Percentiles rank a stretch among this genome's conserved stretches.
Evolutionary conservation across 495 filamentous ascomycete species (phyloP).

Genomic region (Glonium stellatum): DNA sequence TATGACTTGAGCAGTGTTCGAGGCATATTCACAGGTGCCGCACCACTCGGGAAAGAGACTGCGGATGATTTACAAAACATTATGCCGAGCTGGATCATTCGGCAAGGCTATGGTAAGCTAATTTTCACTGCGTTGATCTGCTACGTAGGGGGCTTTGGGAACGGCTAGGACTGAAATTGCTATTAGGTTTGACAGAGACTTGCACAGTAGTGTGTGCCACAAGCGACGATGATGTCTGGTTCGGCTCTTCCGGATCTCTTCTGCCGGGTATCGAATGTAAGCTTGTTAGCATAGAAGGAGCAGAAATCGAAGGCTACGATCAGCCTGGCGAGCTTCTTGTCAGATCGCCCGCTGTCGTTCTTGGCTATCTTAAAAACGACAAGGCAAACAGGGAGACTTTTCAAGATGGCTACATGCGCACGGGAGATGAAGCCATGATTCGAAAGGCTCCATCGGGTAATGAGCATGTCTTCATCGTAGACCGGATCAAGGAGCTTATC

Average conservation of each 20-base stretch:
- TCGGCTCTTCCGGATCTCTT: conserved; percentile 68
- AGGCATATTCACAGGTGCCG: conserved; percentile 70
- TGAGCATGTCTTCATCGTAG: conserved; percentile 78
- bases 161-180: neutral
- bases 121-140: neutral
- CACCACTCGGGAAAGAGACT: conserved; percentile 74
- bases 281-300: conserved; percentile 64
- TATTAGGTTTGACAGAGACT: conserved; percentile 70
- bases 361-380: conserved; percentile 82
- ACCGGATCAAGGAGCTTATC: conserved; percentile 89
- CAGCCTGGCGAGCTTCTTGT: conserved; percentile 75
- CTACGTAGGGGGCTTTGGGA: neutral
- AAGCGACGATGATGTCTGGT: conserved; percentile 57
- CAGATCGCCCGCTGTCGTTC: conserved; percentile 65
- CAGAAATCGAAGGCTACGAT: conserved; percentile 68
- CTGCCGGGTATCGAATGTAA: conserved; percentile 61
- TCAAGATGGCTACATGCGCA: conserved; percentile 70
- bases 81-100: conserved; percentile 59
- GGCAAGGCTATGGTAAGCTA: conserved; percentile 71
- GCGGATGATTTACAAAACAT: conserved; percentile 56
- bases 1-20: conserved; percentile 68
- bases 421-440: conserved; percentile 77
- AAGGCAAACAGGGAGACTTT: conserved; percentile 77
- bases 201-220: conserved; percentile 65
- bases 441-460: conserved; percentile 53